A percentile compares a stretch with the other conserved stretches of the same genome.
phyloP scores from a whole-genome alignment of 345 rosid species.

The Citrus australasica region DNA sequence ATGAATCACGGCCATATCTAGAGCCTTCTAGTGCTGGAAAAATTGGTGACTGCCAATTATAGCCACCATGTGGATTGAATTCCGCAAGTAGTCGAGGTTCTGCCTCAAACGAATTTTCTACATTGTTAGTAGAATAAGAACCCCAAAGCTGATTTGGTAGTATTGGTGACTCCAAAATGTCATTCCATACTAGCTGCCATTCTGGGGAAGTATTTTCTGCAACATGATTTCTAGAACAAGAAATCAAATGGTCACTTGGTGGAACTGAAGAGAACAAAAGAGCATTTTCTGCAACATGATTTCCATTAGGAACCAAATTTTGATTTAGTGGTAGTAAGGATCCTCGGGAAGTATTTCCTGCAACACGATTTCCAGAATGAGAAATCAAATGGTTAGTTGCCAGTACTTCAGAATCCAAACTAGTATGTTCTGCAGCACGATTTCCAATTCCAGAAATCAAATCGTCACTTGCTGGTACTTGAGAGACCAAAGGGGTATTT shows the following conservation, averaged over 20 bases:
- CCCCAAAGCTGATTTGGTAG: no score
- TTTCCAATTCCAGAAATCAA: background rate
- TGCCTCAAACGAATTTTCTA: background rate
- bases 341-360: background rate
- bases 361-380: background rate
- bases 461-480: background rate
- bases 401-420: no score
- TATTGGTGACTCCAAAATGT: no score
- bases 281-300: background rate
- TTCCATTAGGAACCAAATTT: background rate
- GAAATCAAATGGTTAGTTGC: background rate
- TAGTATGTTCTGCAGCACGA: background rate
- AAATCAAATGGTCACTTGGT: background rate
- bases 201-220: background rate
- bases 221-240: background rate
- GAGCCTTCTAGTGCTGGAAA: background rate
- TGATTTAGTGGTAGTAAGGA: background rate
- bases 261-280: no score
- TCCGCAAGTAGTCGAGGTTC: background rate
- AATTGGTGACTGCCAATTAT: background rate
- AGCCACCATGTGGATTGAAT: background rate
- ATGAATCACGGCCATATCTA: no score
- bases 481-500: background rate
- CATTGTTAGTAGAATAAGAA: no score
- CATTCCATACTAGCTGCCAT: no score